These are phyloP conservation scores for Xerocomus spinulosus DNA, from an alignment of 768 basidiomycete species.

Conservation along the genomic window DNA sequence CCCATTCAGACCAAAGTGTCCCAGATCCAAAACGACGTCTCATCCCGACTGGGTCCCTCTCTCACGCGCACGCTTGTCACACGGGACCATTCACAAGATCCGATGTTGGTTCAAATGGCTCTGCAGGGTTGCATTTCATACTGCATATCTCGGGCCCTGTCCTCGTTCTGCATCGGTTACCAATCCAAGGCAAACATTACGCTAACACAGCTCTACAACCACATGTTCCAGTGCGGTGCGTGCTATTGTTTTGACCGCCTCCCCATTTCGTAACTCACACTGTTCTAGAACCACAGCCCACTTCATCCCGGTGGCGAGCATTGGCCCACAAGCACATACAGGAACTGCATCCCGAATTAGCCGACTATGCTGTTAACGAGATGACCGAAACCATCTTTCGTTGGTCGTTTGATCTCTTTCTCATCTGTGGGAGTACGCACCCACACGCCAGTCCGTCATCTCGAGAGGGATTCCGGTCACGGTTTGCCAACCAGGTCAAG, in stretches of 20 bases:
- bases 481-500: conserved; percentile 57
- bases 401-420: conserved; percentile 65
- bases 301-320: conserved; percentile 72
- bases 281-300: conserved; percentile 64
- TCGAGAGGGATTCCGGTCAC: conserved; percentile 39
- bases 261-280: conserved; percentile 13
- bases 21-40: conserved; percentile 56
- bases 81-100: conserved; percentile 70
- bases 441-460: conserved; percentile 37
- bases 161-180: conserved; percentile 70
- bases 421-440: conserved; percentile 55
- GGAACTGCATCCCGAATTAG: conserved; percentile 58
- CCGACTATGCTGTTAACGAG: conserved; percentile 64
- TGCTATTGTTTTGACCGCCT: conserved; percentile 3
- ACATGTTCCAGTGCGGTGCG: conserved; percentile 52
- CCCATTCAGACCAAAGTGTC: conserved; percentile 38
- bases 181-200: conserved; percentile 66
- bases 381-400: conserved; percentile 70
- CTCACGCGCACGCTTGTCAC: conserved; percentile 57
- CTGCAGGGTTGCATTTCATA: conserved; percentile 67
- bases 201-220: conserved; percentile 55
- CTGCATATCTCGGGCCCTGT: conserved; percentile 62
- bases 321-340: conserved; percentile 69
- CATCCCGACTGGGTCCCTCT: conserved; percentile 57
- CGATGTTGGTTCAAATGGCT: conserved; percentile 71